A percentile compares a stretch with the other conserved stretches of the same genome.
Evolutionary conservation across 2,329 filamentous ascomycete species (phyloP).

Genomic region (Hypoxylon sp.): DNA sequence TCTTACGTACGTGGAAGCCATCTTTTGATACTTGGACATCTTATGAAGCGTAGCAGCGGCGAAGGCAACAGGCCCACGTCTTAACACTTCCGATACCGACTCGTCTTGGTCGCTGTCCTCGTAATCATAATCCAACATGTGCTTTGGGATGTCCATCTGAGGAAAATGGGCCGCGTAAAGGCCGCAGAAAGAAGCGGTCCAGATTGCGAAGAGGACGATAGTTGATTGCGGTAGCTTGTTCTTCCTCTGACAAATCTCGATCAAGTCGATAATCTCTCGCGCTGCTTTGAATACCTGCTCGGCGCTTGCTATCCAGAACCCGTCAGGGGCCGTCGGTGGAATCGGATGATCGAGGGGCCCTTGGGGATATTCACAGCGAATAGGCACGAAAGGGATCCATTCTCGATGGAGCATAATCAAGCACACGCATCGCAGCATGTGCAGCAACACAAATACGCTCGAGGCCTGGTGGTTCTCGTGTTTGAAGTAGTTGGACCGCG

Average conservation of each 20-base stretch:
- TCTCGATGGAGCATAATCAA: constrained; percentile 76
- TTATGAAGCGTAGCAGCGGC: constrained; percentile 63
- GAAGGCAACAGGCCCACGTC: constrained; percentile 58
- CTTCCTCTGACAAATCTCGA: constrained; percentile 69
- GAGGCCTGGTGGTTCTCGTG: constrained; percentile 73
- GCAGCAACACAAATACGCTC: constrained; percentile 74
- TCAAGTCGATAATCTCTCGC: constrained; percentile 72
- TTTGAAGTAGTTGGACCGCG: constrained; percentile 70
- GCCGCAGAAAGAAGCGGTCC: constrained; percentile 73
- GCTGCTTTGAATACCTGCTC: constrained; percentile 72
- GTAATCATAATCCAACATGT: constrained; percentile 60
- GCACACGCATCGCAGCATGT: constrained; percentile 74
- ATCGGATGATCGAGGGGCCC: constrained; percentile 70
- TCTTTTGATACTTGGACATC: constrained; percentile 65
- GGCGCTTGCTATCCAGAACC: constrained; percentile 73
- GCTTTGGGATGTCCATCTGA: constrained; percentile 71
- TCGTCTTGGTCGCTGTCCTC: constrained; percentile 44
- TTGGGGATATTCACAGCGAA: constrained; percentile 61
- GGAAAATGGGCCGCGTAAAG: constrained; percentile 76
- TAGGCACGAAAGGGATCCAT: constrained; percentile 74
- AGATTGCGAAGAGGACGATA: constrained; percentile 74
- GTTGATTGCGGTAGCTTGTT: constrained; percentile 75
- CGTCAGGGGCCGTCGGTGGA: constrained; percentile 62
- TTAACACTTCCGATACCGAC: constrained; percentile 47
- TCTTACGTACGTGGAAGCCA: constrained; percentile 67